Evolutionary conservation across 257 asterid species (phyloP).

Genomic region (Eustoma russellianum): DNA sequence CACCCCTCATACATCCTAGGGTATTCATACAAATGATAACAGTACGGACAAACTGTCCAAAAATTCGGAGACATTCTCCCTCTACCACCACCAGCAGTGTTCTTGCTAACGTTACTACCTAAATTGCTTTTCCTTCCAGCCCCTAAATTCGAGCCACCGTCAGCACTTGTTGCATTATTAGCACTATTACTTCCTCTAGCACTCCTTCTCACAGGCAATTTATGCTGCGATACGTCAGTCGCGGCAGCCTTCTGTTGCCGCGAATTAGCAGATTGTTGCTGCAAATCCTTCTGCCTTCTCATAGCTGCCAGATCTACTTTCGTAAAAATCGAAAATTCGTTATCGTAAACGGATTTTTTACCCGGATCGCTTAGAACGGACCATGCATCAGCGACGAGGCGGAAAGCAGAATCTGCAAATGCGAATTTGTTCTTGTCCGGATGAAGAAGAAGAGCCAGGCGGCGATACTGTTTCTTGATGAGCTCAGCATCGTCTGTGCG

Average conservation of each 20-base stretch:
- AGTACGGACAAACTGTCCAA: slow-evolving; percentile 93
- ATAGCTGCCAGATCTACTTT: slow-evolving; percentile 45
- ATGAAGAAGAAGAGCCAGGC: slow-evolving; percentile 86
- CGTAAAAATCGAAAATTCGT: slow-evolving; percentile 37
- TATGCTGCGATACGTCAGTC: slow-evolving; percentile 20
- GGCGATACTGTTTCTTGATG: slow-evolving; percentile 75
- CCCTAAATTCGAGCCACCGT: slow-evolving; percentile 11
- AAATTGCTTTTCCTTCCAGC: slow-evolving; percentile 8
- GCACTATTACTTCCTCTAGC: slow-evolving; percentile 12
- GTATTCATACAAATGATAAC: slow-evolving; percentile 73
- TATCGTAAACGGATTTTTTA: slow-evolving; percentile 44
- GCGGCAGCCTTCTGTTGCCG: background rate
- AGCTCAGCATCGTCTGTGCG: slow-evolving; percentile 55
- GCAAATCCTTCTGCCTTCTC: slow-evolving; percentile 19
- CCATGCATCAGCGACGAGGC: slow-evolving; percentile 88
- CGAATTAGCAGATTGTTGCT: background rate
- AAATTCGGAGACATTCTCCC: slow-evolving; percentile 18
- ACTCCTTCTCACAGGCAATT: slow-evolving; percentile 69
- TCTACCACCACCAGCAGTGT: slow-evolving; percentile 6
- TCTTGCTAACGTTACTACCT: background rate
- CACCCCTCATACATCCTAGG: slow-evolving; percentile 56
- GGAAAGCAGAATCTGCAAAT: slow-evolving; percentile 78
- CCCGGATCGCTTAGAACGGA: slow-evolving; percentile 61
- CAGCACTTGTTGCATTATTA: slow-evolving; percentile 1
- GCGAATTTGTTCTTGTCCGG: slow-evolving; percentile 86